Evolutionary conservation across 176 grass and related monocot genomes (phyloP), one percentile per base, ranked within the genome.

Genomic region (Carex kokanica): DNA sequence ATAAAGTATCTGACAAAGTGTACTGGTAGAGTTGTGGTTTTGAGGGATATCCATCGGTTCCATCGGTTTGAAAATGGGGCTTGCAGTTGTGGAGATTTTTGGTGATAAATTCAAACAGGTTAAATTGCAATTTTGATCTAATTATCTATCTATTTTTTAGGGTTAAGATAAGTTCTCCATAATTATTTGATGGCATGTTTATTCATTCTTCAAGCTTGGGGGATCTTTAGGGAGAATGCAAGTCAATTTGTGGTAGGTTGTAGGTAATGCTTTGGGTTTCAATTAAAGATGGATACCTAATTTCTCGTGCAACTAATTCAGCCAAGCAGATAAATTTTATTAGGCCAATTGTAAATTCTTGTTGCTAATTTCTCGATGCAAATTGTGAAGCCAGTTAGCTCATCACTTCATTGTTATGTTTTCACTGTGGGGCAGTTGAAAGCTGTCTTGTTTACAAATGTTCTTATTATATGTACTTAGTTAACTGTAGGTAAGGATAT

Each of bases 71-170:
- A 95, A 89, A 80, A 89, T 89, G 96, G 93, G 11, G 31, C 23
- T 29, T 99, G 96, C 83, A 95, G 91, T 60, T 99, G 93, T 73
- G 80, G 91, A 16, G 96, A 99, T 93, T 99, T 95, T 64, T 97
- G 90, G 94, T 94, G 85, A 97, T 49, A 45, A 29, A 57, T 77
- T 55, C 49, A 77, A 21, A 49, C 69, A 73, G 69, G 36, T 38
- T 38, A 73, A 75, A 77, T 8, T 77, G 24, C 23, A 75, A 52
- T 31, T 67, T 77, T 54, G 11, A 16, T 54, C 23, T 55, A 56
- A 29, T 77, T 55, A 27, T 77, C 14, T 77, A 21, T 54, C 2
- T 29, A n/a, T 27, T 27, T 75, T 61, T 53, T 41, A 14, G 9
- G 43, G 43, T 38, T 38, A 38, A 38, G 36, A 38, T 38, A 38